These are phyloP conservation scores for Ustilago cynodontis DNA, from an alignment of 1,284 basidiomycete species.

Conservation along the genomic window DNA sequence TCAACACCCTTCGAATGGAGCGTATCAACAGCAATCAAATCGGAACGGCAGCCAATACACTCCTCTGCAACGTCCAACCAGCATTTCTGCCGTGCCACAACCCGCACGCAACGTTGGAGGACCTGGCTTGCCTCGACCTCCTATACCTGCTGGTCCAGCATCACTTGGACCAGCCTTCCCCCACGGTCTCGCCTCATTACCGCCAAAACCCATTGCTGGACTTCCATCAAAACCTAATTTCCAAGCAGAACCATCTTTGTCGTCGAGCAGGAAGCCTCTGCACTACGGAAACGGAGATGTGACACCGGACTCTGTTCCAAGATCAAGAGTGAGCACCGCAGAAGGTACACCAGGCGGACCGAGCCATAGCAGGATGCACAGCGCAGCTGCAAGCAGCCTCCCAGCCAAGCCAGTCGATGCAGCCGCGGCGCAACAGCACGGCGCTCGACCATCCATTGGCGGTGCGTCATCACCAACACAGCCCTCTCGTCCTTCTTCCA, in stretches of 20 bases:
- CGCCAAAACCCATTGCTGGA: slow-evolving; percentile 28
- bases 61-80: slow-evolving; percentile 9
- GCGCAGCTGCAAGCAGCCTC: slow-evolving; percentile 21
- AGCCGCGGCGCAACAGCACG: slow-evolving; percentile 18
- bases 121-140: slow-evolving; percentile 13
- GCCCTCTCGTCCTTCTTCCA: slow-evolving; percentile 12
- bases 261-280: background rate
- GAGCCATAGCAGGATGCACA: slow-evolving; percentile 26
- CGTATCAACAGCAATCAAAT: slow-evolving; percentile 1
- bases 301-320: slow-evolving; percentile 5
- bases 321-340: slow-evolving; percentile 24
- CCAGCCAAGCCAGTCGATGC: slow-evolving; percentile 46
- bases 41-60: slow-evolving; percentile 8
- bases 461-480: slow-evolving; percentile 27
- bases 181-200: slow-evolving; percentile 28
- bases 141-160: slow-evolving; percentile 10
- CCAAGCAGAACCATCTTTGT: slow-evolving; percentile 11
- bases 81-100: slow-evolving; percentile 4
- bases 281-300: slow-evolving; percentile 2
- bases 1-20: slow-evolving; percentile 10
- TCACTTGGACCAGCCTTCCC: slow-evolving; percentile 31
- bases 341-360: slow-evolving; percentile 10
- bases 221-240: slow-evolving; percentile 41
- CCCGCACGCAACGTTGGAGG: slow-evolving; percentile 17
- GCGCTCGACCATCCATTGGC: background rate